Conservation (phyloP, 352 stramenopile species). For the Pythium graminicola region DNA sequence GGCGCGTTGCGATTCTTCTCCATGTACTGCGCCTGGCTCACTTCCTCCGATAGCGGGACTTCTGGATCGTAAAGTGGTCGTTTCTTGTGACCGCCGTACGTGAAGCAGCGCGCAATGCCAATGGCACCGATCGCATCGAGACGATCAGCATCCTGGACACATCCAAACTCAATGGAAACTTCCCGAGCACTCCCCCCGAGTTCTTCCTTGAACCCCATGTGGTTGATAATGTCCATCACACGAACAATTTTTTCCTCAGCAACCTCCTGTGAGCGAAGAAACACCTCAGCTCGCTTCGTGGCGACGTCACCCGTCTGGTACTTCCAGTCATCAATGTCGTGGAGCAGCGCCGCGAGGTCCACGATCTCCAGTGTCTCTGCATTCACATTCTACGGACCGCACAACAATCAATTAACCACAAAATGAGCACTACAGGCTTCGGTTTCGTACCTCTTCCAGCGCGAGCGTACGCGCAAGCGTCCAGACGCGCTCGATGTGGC, state of each 20-base stretch:
- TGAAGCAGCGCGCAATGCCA: conserved; percentile 88
- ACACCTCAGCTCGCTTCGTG: conserved; percentile 54
- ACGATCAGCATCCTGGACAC: conserved; percentile 85
- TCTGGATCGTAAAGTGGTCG: conserved; percentile 72
- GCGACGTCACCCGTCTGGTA: conserved; percentile 51
- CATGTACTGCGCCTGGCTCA: conserved; percentile 84
- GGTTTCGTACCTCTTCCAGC: conserved; percentile 51
- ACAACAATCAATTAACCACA: background rate
- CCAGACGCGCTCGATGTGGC: conserved; percentile 87
- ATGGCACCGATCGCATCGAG: conserved; percentile 89
- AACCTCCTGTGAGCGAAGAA: conserved; percentile 50
- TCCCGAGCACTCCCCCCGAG: conserved; percentile 28
- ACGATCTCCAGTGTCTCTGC: conserved; percentile 65
- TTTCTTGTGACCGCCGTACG: conserved; percentile 82
- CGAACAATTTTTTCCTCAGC: conserved; percentile 41
- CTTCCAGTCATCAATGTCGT: conserved; percentile 91
- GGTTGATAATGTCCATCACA: conserved; percentile 78
- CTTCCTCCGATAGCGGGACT: conserved; percentile 37
- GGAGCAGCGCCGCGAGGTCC: conserved; percentile 76
- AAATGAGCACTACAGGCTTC: background rate
- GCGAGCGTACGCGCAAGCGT: conserved; percentile 61
- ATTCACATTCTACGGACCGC: conserved; percentile 34
- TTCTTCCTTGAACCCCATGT: conserved; percentile 84
- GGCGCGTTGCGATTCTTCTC: conserved; percentile 50
- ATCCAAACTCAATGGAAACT: conserved; percentile 69